A percentile compares a stretch with the other conserved stretches of the same genome.
phyloP scores from a whole-genome alignment of 495 filamentous ascomycete species.

The Elaphomyces granulatus region DNA sequence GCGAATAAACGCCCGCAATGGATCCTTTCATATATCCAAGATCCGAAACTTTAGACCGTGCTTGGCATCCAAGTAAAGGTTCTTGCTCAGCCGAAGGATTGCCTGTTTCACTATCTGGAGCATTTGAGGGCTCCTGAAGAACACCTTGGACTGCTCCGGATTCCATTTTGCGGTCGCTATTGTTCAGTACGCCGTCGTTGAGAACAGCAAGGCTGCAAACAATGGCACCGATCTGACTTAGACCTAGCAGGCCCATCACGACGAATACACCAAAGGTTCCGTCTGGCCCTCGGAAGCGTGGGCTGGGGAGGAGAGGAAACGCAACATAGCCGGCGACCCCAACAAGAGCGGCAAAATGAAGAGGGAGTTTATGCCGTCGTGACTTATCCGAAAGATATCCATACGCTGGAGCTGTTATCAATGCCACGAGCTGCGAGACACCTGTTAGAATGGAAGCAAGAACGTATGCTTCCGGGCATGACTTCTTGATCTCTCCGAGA shows the following conservation, averaged over 20 bases:
- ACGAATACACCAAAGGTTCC: constrained; percentile 54
- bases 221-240: constrained; percentile 89
- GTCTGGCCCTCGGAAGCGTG: constrained; percentile 43
- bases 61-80: constrained; percentile 16
- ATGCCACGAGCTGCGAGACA: constrained; percentile 69
- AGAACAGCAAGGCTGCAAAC: constrained; percentile 83
- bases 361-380: constrained; percentile 50
- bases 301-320: constrained; percentile 56
- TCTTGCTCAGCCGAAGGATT: constrained; percentile 18
- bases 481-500: constrained; percentile 52
- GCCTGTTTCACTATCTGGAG: constrained; percentile 2
- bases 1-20: constrained; percentile 85
- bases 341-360: constrained; percentile 51
- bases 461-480: constrained; percentile 72
- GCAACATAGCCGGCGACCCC: constrained; percentile 63
- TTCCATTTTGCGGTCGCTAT: constrained; percentile 19
- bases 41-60: background rate
- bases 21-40: constrained; percentile 61
- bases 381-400: constrained; percentile 59
- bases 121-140: constrained; percentile 1
- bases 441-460: constrained; percentile 76
- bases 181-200: constrained; percentile 54
- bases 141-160: background rate
- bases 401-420: constrained; percentile 74
- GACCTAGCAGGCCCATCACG: constrained; percentile 64